Conservation (phyloP, 192 early-diverging fungal genomes). For the Backusella australiensis region DNA sequence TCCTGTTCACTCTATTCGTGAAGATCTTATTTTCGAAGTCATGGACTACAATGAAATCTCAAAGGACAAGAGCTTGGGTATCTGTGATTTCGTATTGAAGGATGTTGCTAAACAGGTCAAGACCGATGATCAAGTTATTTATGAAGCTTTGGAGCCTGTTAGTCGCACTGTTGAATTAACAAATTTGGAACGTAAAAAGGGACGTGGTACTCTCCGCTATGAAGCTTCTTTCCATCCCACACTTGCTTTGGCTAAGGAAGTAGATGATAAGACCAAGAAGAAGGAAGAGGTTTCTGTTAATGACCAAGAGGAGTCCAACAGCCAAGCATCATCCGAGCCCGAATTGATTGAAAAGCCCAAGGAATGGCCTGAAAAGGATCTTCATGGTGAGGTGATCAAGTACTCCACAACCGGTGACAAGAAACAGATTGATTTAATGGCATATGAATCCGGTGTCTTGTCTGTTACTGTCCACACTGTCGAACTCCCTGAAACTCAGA, state of each 20-base stretch:
- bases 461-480: slow-evolving; percentile 46
- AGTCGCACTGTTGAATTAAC: slow-evolving; percentile 25
- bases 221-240: slow-evolving; percentile 38
- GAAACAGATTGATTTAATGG: slow-evolving; percentile 23
- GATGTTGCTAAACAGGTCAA: slow-evolving; percentile 56
- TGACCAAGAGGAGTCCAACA: slow-evolving; percentile 21
- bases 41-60: slow-evolving; percentile 88
- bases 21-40: slow-evolving; percentile 73
- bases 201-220: slow-evolving; percentile 39
- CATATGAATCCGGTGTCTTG: slow-evolving; percentile 53
- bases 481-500: slow-evolving; percentile 16
- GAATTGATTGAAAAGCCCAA: slow-evolving; percentile 8
- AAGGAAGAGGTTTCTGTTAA: neutral
- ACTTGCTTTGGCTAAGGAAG: slow-evolving; percentile 24
- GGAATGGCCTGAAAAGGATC: slow-evolving; percentile 29
- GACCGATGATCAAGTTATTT: slow-evolving; percentile 29
- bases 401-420: slow-evolving; percentile 16
- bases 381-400: slow-evolving; percentile 38
- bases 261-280: slow-evolving; percentile 2
- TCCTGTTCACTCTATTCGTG: slow-evolving; percentile 73
- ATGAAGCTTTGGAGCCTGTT: slow-evolving; percentile 28
- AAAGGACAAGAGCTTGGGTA: slow-evolving; percentile 86
- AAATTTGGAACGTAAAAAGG: slow-evolving; percentile 29
- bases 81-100: slow-evolving; percentile 57
- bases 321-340: slow-evolving; percentile 10